Evolutionary conservation across 371 early-diverging fungal species (phyloP).

Genomic region (Coemansia linderi): DNA sequence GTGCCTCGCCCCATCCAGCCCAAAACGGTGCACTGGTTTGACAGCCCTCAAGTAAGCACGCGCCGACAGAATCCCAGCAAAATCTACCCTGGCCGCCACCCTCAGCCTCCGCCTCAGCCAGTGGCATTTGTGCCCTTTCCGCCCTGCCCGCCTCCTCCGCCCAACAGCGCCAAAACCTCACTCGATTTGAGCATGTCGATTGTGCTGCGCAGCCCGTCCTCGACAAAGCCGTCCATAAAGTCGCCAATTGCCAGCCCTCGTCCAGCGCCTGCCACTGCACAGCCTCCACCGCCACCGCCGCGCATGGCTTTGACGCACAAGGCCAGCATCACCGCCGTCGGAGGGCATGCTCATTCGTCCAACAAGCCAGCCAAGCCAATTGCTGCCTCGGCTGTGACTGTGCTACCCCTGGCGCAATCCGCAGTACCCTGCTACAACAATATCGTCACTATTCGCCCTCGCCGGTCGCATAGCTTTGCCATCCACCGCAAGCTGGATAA

Average conservation of each 20-base stretch:
- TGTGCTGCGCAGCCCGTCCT: constrained; percentile 43
- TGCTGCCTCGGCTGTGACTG: background rate
- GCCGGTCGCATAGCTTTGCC: constrained; percentile 39
- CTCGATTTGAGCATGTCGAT: constrained; percentile 42
- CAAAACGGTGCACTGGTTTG: constrained; percentile 49
- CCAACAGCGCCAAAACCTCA: constrained; percentile 21
- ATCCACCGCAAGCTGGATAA: constrained; percentile 30
- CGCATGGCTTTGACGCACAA: constrained; percentile 37
- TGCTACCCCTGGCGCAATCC: background rate
- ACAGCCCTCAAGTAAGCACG: constrained; percentile 13
- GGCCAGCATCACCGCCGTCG: constrained; percentile 47
- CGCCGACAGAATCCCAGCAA: background rate
- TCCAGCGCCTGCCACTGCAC: background rate
- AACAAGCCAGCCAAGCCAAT: background rate
- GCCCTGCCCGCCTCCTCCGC: constrained; percentile 11
- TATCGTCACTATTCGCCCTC: constrained; percentile 41
- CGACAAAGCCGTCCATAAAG: constrained; percentile 16
- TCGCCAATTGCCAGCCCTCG: constrained; percentile 20
- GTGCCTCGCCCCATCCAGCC: background rate
- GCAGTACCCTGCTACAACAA: background rate
- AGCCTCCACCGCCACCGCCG: background rate
- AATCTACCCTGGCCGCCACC: background rate
- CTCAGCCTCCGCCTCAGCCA: background rate
- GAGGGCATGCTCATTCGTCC: constrained; percentile 10
- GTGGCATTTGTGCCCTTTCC: background rate